A percentile compares a stretch with the other conserved stretches of the same genome.
Conservation (phyloP, 2,329 filamentous ascomycete genomes). For the Stemphylium lycopersici region DNA sequence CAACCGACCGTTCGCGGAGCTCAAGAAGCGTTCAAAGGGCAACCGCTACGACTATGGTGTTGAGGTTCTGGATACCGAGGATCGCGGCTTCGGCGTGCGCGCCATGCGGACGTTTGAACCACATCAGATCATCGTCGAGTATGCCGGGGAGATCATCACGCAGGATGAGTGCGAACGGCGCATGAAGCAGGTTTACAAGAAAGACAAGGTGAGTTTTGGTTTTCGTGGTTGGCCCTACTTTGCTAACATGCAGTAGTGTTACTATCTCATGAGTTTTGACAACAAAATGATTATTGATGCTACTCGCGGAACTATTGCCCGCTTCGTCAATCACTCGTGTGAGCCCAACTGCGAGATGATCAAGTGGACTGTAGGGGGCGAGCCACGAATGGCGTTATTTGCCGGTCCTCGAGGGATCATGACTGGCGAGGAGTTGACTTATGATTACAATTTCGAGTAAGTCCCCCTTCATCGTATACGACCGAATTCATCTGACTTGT, state of each 20-base stretch:
- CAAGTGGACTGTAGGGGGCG: slow-evolving; percentile 93
- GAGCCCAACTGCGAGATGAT: slow-evolving; percentile 97
- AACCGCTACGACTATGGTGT: slow-evolving; percentile 92
- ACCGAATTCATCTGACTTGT: slow-evolving; percentile 10
- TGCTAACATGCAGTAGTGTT: slow-evolving; percentile 67
- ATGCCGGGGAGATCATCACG: slow-evolving; percentile 96
- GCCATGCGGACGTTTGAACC: slow-evolving; percentile 86
- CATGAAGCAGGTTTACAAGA: slow-evolving; percentile 92
- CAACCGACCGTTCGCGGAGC: slow-evolving; percentile 85
- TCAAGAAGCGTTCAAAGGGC: slow-evolving; percentile 71
- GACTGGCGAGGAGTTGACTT: slow-evolving; percentile 95
- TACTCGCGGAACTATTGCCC: slow-evolving; percentile 91
- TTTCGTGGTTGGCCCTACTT: not conserved
- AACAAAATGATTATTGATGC: slow-evolving; percentile 99
- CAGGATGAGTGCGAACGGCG: slow-evolving; percentile 90
- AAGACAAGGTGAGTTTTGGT: slow-evolving; percentile 74
- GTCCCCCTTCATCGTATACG: slow-evolving; percentile 26
- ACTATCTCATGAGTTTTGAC: slow-evolving; percentile 98
- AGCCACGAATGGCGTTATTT: slow-evolving; percentile 95
- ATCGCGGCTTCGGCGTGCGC: slow-evolving; percentile 89
- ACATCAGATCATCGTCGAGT: slow-evolving; percentile 97
- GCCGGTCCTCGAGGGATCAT: slow-evolving; percentile 87
- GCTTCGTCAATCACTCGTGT: slow-evolving; percentile 98
- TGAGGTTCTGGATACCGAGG: slow-evolving; percentile 88
- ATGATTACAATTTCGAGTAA: slow-evolving; percentile 81